phyloP scores from a whole-genome alignment of 2,329 filamentous ascomycete genomes.

The Penicillium crustosum region DNA sequence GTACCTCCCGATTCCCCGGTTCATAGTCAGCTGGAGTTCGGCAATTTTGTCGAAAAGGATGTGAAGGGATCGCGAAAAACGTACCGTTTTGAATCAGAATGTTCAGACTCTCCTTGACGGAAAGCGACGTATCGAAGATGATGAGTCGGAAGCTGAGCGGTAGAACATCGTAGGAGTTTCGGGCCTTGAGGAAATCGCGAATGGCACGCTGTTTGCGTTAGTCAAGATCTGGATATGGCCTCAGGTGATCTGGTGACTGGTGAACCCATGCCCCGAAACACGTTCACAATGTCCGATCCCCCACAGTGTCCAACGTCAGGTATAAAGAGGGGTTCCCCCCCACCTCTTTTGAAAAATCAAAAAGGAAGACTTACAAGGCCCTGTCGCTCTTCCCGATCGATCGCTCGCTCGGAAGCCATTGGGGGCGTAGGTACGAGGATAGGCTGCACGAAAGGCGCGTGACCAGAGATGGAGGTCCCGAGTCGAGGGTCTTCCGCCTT shows the following conservation, averaged over 20 bases:
- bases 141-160: slow-evolving; percentile 95
- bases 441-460: slow-evolving; percentile 51
- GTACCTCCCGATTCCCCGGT: slow-evolving; percentile 22
- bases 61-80: slow-evolving; percentile 20
- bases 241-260: slow-evolving; percentile 4
- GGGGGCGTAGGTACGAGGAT: slow-evolving; percentile 50
- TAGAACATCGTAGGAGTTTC: slow-evolving; percentile 96
- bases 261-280: slow-evolving; percentile 9
- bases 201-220: slow-evolving; percentile 69
- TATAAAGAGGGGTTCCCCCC: slow-evolving; percentile 1
- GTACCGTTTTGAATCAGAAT: slow-evolving; percentile 94
- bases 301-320: slow-evolving; percentile 4
- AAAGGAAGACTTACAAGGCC: slow-evolving; percentile 45
- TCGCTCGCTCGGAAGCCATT: slow-evolving; percentile 47
- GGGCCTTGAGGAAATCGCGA: slow-evolving; percentile 91
- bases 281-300: slow-evolving; percentile 10
- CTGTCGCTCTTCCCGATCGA: slow-evolving; percentile 51
- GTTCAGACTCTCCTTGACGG: slow-evolving; percentile 95
- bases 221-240: slow-evolving; percentile 23
- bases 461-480: slow-evolving; percentile 33
- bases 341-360: slow-evolving; percentile 10
- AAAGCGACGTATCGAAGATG: slow-evolving; percentile 87
- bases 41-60: neutral
- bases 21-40: slow-evolving; percentile 21
- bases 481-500: slow-evolving; percentile 28